These are phyloP conservation scores for Tolypocladium inflatum DNA, from an alignment of 2,329 filamentous ascomycete genomes.

Conservation along the genomic window DNA sequence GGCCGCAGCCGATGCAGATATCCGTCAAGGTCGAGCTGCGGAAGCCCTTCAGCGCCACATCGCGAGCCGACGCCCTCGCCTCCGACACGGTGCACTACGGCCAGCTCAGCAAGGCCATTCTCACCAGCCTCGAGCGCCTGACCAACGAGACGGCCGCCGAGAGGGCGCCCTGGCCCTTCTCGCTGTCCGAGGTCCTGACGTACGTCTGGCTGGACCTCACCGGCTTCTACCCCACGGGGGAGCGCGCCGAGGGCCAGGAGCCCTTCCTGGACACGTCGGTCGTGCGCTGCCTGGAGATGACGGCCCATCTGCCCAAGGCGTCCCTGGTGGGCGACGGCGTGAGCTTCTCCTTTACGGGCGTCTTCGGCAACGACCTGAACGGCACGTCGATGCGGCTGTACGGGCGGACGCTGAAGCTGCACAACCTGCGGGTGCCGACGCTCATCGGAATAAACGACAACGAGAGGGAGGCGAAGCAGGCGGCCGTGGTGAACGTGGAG, in stretches of 20 bases:
- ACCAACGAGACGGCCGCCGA: background rate
- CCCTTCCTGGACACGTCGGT: conserved; percentile 19
- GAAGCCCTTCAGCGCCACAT: conserved; percentile 46
- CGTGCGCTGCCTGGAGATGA: conserved; percentile 39
- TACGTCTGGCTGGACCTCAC: conserved; percentile 23
- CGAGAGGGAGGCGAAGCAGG: conserved; percentile 57
- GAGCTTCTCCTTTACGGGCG: conserved; percentile 36
- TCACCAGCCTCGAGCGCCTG: conserved; percentile 32
- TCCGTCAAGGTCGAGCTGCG: conserved; percentile 50
- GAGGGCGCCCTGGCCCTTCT: conserved; percentile 1
- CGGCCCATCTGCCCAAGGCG: conserved; percentile 55
- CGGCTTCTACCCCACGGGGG: conserved; percentile 10
- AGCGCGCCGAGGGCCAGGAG: conserved; percentile 1
- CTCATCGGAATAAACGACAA: conserved; percentile 66
- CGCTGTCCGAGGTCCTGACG: conserved; percentile 18
- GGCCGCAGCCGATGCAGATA: conserved; percentile 52
- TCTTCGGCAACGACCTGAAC: conserved; percentile 22
- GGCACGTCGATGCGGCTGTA: conserved; percentile 12
- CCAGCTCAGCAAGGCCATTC: conserved; percentile 55
- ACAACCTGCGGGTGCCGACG: conserved; percentile 52
- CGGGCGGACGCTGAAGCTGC: conserved; percentile 35
- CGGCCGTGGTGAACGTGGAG: conserved; percentile 53
- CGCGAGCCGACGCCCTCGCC: conserved; percentile 49
- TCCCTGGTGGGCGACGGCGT: conserved; percentile 55
- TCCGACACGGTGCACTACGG: conserved; percentile 72